Evolutionary conservation across 2,329 filamentous ascomycete species (phyloP).

Genomic region (Curvularia sp.): DNA sequence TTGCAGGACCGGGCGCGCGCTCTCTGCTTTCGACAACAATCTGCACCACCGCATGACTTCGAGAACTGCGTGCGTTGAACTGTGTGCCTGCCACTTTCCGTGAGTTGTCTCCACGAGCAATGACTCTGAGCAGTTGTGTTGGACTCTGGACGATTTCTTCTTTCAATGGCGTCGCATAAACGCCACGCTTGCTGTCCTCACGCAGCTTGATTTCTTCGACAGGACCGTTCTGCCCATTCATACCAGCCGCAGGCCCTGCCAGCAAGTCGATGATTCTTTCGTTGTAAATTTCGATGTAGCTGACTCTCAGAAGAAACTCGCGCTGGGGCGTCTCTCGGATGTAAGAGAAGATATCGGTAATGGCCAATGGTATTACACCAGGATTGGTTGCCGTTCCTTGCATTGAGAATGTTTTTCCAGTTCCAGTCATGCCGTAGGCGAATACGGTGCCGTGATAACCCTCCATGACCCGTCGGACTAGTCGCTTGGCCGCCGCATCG

Average conservation of each 20-base stretch:
- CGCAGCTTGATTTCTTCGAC: conserved; percentile 97
- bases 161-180: conserved; percentile 94
- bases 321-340: conserved; percentile 95
- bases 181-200: conserved; percentile 93
- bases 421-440: conserved; percentile 98
- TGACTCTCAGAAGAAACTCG: conserved; percentile 93
- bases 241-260: conserved; percentile 71
- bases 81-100: conserved; percentile 92
- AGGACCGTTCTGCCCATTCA: conserved; percentile 54
- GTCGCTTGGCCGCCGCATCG: conserved; percentile 88
- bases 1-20: conserved; percentile 66
- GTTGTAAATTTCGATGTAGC: conserved; percentile 99
- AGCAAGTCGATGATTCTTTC: conserved; percentile 95
- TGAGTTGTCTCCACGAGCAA: conserved; percentile 90
- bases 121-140: conserved; percentile 91
- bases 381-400: conserved; percentile 95
- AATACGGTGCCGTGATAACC: conserved; percentile 98
- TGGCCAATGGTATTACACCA: conserved; percentile 94
- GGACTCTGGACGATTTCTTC: conserved; percentile 99
- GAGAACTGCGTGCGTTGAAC: conserved; percentile 94
- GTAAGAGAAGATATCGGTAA: conserved; percentile 99
- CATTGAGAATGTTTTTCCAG: conserved; percentile 99
- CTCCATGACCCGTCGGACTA: conserved; percentile 97
- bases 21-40: conserved; percentile 98
- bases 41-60: conserved; percentile 97